These are phyloP conservation scores for Penicillium hesseltinei DNA, from an alignment of 2,329 filamentous ascomycete genomes.

Conservation along the genomic window DNA sequence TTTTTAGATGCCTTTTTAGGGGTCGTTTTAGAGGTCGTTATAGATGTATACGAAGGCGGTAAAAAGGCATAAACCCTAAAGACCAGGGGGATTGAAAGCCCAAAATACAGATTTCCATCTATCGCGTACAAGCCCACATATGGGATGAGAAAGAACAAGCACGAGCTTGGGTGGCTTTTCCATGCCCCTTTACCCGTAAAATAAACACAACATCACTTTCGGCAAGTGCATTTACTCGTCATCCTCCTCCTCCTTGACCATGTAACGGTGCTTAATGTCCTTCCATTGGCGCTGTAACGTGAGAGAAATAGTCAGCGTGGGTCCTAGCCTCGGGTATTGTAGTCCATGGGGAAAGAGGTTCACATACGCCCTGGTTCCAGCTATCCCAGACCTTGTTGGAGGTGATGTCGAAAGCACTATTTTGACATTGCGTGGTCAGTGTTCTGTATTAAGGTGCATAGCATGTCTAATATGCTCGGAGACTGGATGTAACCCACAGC, in stretches of 20 bases:
- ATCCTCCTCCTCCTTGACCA: constrained; percentile 67
- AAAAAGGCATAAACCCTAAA: neutral
- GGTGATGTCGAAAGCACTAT: constrained; percentile 75
- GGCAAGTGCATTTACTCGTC: constrained; percentile 34
- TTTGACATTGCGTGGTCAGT: constrained; percentile 21
- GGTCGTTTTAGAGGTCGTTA: neutral
- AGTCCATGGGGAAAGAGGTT: constrained; percentile 3
- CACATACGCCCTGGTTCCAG: constrained; percentile 85
- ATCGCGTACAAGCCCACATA: constrained; percentile 25
- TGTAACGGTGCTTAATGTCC: constrained; percentile 90
- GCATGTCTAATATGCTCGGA: constrained; percentile 3
- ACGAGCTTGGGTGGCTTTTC: constrained; percentile 18
- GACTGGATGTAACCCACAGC: constrained; percentile 63
- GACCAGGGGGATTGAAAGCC: constrained; percentile 2
- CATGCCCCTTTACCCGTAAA: constrained; percentile 20
- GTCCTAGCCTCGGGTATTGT: constrained; percentile 8
- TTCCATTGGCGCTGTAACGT: constrained; percentile 90
- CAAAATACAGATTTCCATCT: constrained; percentile 28
- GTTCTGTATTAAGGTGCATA: neutral
- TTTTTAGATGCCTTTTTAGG: neutral
- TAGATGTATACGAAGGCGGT: neutral
- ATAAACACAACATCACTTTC: constrained; percentile 7
- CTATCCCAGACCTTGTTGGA: constrained; percentile 88
- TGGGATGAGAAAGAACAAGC: constrained; percentile 24
- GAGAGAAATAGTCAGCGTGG: constrained; percentile 16